Base-by-base conservation (phyloP, 2,329 filamentous ascomycete species). In the Colletotrichum cuscutae region DNA sequence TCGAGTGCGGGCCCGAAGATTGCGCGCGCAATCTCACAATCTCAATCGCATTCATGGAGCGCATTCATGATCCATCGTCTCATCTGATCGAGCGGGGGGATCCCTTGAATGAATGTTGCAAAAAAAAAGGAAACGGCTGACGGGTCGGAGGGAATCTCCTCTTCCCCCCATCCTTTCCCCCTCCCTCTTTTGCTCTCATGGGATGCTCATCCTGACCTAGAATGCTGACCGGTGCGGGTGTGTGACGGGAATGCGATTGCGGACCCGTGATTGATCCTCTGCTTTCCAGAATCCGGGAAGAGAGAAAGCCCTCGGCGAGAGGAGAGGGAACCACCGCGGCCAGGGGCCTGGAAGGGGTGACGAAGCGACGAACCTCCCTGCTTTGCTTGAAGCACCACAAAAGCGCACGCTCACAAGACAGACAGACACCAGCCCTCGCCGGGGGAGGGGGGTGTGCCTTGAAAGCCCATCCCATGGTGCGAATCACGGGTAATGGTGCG, bases 161-260 rank as follows among this genome's bases (percentile, higher is more conserved):
- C 59, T 64, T 46, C 49, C 37, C 8, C 24, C 4, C 42, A 59
- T 42, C 26, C 30, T 22, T 30, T 60, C 54, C 24, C 61, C 22
- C 35, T 32, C 37, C 46, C 46, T 24, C 12, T 24, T 13, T 19
- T 15, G 4, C 12, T 30, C 28, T 62, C 19, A 22, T 22, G 24
- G 42, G 32, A 46, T n/a, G 32, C 54, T 42, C 37, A 42, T 42
- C 32, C 24, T 68, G 53, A 49, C 42, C 42, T 53, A 19, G 49
- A 54, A n/a, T 22, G 56, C 62, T 71, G 62, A 72, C 67, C 68
- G 71, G 71, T 72, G 68, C 67, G 56, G 71, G 71, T 72, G 68
- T 72, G 56, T 71, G 67, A 73, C 63, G 49, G 67, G 54, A 42
- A 26, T 49, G 49, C 35, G 28, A 57, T 65, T 60, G 60, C 49